Percentiles rank a stretch among this genome's conserved stretches.
These are phyloP conservation scores for Stachybotrys echinatus DNA, from an alignment of 2,329 filamentous ascomycete genomes.

Conservation along the genomic window DNA sequence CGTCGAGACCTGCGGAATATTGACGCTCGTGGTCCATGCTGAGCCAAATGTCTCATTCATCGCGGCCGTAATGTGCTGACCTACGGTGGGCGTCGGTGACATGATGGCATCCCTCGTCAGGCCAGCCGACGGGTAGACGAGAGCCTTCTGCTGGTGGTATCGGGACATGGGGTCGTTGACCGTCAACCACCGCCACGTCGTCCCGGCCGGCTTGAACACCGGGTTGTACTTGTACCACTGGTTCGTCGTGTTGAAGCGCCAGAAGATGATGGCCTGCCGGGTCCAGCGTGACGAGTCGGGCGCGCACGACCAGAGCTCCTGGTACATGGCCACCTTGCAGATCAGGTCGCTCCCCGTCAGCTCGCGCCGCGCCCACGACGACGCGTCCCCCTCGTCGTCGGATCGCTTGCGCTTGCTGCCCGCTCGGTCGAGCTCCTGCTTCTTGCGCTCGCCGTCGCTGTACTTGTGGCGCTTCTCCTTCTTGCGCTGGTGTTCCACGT, in stretches of 20 bases:
- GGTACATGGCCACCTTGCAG: slow-evolving; percentile 60
- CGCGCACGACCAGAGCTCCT: slow-evolving; percentile 56
- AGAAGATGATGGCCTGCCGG: slow-evolving; percentile 56
- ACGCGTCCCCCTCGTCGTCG: slow-evolving; percentile 34
- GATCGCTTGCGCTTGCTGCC: slow-evolving; percentile 34
- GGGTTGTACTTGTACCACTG: slow-evolving; percentile 44
- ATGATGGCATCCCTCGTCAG: slow-evolving; percentile 40
- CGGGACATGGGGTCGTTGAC: slow-evolving; percentile 55
- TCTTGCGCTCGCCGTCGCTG: slow-evolving; percentile 26
- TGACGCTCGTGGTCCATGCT: slow-evolving; percentile 35
- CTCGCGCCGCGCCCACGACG: slow-evolving; percentile 32
- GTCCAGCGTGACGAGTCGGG: slow-evolving; percentile 44
- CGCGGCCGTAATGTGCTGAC: slow-evolving; percentile 46
- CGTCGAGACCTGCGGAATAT: slow-evolving; percentile 25
- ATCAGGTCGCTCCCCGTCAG: slow-evolving; percentile 51
- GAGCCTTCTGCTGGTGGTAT: slow-evolving; percentile 47
- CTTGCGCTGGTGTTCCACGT: slow-evolving; percentile 32
- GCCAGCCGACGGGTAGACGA: slow-evolving; percentile 27
- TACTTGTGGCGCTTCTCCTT: slow-evolving; percentile 30
- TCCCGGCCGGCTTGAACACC: slow-evolving; percentile 46
- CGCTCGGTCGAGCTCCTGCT: slow-evolving; percentile 24
- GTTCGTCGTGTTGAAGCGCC: slow-evolving; percentile 54
- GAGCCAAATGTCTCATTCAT: slow-evolving; percentile 54
- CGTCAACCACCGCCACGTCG: slow-evolving; percentile 58
- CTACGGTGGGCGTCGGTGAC: slow-evolving; percentile 45